These are phyloP conservation scores for Lotus japonicus DNA, from an alignment of 306 rosid genomes.

Conservation along the genomic window DNA sequence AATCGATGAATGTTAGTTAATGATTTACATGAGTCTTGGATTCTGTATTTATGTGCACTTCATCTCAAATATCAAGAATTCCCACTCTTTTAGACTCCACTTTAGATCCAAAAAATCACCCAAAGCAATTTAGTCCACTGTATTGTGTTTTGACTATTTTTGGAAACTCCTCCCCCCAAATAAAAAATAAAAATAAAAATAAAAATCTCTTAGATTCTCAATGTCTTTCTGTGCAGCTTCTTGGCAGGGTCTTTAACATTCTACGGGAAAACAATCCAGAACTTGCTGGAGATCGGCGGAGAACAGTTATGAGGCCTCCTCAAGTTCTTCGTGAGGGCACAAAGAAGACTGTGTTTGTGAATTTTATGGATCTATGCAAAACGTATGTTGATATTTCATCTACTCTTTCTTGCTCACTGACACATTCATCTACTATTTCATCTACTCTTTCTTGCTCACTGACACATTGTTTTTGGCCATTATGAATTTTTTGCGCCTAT, in stretches of 20 bases:
- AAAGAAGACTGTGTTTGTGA: slow-evolving; percentile 92
- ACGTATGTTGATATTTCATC: slow-evolving; percentile 35
- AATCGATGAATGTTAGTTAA: background rate
- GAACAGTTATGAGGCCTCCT: slow-evolving; percentile 98
- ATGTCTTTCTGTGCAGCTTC: slow-evolving; percentile 50
- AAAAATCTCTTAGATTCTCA: background rate
- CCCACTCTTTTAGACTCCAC: background rate
- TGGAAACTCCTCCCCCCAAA: background rate
- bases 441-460: too few relatives aligned
- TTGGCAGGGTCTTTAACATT: slow-evolving; percentile 88
- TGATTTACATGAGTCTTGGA: background rate
- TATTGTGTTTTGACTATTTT: background rate
- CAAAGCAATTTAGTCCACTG: background rate
- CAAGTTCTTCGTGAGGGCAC: slow-evolving; percentile 99
- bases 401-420: too few relatives aligned
- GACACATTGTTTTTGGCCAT: background rate
- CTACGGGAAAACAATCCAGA: slow-evolving; percentile 94
- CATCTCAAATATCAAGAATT: background rate
- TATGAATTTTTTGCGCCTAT: slow-evolving; percentile 88
- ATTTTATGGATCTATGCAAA: slow-evolving; percentile 96
- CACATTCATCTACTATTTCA: background rate
- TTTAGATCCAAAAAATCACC: background rate
- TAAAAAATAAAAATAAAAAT: too few relatives aligned
- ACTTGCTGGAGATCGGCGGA: slow-evolving; percentile 83
- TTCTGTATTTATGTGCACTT: background rate